Evolutionary conservation across 1,284 basidiomycete genomes (phyloP).

Genomic region (Laetiporus sulphureus): DNA sequence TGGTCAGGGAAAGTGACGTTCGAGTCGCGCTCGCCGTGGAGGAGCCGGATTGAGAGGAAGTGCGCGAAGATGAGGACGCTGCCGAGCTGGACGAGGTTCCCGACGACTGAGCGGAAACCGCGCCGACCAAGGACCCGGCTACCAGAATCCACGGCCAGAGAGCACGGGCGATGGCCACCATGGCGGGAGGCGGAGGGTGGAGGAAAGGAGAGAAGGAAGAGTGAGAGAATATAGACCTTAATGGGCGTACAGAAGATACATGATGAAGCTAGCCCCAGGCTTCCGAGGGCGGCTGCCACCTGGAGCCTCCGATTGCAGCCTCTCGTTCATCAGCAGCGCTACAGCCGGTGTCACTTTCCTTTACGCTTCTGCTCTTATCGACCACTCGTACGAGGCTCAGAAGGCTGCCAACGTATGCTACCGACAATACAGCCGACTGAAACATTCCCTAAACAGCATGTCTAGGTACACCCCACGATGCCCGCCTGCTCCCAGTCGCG

Average conservation of each 20-base stretch:
- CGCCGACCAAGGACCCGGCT: conserved; percentile 9
- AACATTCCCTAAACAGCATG: too few species aligned
- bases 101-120: conserved; percentile 14
- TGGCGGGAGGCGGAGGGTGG: conserved; percentile 8
- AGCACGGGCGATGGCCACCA: conserved; percentile 13
- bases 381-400: too few species aligned
- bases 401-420: too few species aligned
- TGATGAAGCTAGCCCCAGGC: conserved; percentile 1
- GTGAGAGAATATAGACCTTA: conserved; percentile 14
- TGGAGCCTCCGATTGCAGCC: conserved; percentile 2
- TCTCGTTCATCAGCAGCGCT: too few species aligned
- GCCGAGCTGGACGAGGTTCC: neutral
- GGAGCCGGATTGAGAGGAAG: conserved; percentile 11
- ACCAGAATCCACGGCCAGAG: conserved; percentile 15
- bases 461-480: too few species aligned
- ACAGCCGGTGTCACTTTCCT: too few species aligned
- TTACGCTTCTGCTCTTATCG: too few species aligned
- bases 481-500: too few species aligned
- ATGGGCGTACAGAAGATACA: conserved; percentile 5
- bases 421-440: too few species aligned
- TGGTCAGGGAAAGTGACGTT: conserved; percentile 20
- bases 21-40: conserved; percentile 12
- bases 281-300: conserved; percentile 6
- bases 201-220: conserved; percentile 10
- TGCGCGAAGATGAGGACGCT: conserved; percentile 8